Conservation (phyloP, 2,329 filamentous ascomycete species). For the Aspergillus intermedius region DNA sequence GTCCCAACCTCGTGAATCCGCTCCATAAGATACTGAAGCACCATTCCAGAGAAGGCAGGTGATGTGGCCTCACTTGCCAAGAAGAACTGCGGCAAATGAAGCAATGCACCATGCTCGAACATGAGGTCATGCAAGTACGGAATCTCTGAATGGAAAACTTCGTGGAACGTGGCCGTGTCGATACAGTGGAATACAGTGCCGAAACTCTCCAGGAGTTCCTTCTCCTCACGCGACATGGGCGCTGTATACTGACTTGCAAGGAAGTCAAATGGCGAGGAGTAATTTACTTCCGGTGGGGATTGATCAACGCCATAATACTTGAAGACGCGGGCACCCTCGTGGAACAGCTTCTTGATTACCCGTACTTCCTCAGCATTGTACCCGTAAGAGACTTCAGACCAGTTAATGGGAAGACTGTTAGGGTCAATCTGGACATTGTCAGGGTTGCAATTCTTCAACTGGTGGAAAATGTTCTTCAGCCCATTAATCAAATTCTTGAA, state of each 20-base stretch:
- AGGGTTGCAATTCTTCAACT: slow-evolving; percentile 84
- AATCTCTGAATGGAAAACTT: slow-evolving; percentile 97
- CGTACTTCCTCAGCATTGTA: slow-evolving; percentile 96
- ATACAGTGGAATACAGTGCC: slow-evolving; percentile 98
- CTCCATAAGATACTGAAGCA: slow-evolving; percentile 94
- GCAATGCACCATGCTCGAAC: slow-evolving; percentile 86
- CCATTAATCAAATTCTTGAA: slow-evolving; percentile 96
- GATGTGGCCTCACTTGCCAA: slow-evolving; percentile 97
- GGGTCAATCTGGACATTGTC: slow-evolving; percentile 62
- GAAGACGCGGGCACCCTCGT: slow-evolving; percentile 92
- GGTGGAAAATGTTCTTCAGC: slow-evolving; percentile 92
- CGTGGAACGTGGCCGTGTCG: slow-evolving; percentile 95
- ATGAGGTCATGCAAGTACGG: slow-evolving; percentile 96
- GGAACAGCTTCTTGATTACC: slow-evolving; percentile 94
- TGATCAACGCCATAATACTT: slow-evolving; percentile 93
- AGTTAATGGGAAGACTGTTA: slow-evolving; percentile 75
- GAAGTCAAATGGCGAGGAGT: slow-evolving; percentile 78
- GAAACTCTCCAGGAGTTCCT: slow-evolving; percentile 94
- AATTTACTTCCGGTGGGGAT: slow-evolving; percentile 62
- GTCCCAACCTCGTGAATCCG: slow-evolving; percentile 92
- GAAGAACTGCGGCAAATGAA: slow-evolving; percentile 97
- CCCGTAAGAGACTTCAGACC: slow-evolving; percentile 91
- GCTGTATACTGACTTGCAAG: slow-evolving; percentile 94
- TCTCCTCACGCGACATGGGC: slow-evolving; percentile 90
- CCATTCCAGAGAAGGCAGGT: slow-evolving; percentile 95